Evolutionary conservation across 176 grass and related monocot species (phyloP).

Genomic region (Tillandsia leiboldiana): DNA sequence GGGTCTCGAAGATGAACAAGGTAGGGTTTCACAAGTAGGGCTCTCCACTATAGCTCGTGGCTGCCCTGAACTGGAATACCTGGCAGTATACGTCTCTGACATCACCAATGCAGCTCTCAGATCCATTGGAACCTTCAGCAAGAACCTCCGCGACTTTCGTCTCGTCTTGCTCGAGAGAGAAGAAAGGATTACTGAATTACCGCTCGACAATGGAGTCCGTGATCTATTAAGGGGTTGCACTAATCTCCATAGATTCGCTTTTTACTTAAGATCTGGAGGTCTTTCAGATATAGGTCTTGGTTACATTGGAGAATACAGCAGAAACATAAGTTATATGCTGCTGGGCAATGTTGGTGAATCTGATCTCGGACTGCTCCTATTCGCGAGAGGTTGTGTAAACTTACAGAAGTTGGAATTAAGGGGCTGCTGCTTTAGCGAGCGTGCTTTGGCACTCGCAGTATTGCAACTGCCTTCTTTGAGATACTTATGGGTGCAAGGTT

Average conservation of each 20-base stretch:
- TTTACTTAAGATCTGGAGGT: slow-evolving; percentile 19
- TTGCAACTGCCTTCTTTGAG: slow-evolving; percentile 19
- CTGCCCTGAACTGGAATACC: slow-evolving; percentile 16
- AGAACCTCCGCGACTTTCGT: slow-evolving; percentile 17
- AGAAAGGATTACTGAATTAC: slow-evolving; percentile 16
- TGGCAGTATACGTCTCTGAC: slow-evolving; percentile 21
- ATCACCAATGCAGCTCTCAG: slow-evolving; percentile 17
- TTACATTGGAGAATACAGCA: slow-evolving; percentile 6
- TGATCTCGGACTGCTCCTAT: slow-evolving; percentile 6
- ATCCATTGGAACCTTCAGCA: slow-evolving; percentile 9
- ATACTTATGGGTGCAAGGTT: slow-evolving; percentile 34
- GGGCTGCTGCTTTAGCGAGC: slow-evolving; percentile 17
- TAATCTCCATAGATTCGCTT: slow-evolving; percentile 13
- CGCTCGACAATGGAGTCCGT: slow-evolving; percentile 13
- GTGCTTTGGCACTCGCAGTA: slow-evolving; percentile 14
- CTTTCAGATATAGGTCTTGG: slow-evolving; percentile 13
- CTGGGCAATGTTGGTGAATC: slow-evolving; percentile 16
- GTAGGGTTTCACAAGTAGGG: slow-evolving; percentile 9
- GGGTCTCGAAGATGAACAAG: slow-evolving; percentile 15
- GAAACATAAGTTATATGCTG: slow-evolving; percentile 5
- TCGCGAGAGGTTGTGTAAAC: neutral
- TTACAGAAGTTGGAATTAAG: slow-evolving; percentile 20
- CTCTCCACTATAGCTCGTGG: slow-evolving; percentile 8
- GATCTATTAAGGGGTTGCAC: slow-evolving; percentile 17
- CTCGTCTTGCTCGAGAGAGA: slow-evolving; percentile 18